Percentiles rank a stretch among this genome's conserved stretches.
Evolutionary conservation across 1,284 basidiomycete species (phyloP).

Genomic region (Peniophora sp.): DNA sequence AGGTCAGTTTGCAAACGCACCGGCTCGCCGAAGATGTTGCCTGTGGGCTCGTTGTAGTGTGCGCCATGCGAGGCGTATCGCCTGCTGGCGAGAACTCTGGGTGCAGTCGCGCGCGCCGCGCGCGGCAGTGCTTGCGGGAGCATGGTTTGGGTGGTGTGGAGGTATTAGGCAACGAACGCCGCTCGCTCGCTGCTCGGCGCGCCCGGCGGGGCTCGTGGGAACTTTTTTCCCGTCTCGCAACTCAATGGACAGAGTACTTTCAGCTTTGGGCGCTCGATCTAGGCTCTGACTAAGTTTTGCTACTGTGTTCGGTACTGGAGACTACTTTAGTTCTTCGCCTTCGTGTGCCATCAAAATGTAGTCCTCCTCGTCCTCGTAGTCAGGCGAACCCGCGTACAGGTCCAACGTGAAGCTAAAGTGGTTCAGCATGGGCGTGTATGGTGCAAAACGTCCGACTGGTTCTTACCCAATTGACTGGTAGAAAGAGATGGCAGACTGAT

Average conservation of each 20-base stretch:
- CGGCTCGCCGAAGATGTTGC: slow-evolving; percentile 85
- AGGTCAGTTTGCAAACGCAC: slow-evolving; percentile 32
- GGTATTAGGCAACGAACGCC: too few relatives aligned
- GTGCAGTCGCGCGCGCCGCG: slow-evolving; percentile 5
- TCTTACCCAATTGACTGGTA: slow-evolving; percentile 50
- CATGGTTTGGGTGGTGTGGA: slow-evolving; percentile 1
- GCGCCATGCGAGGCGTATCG: slow-evolving; percentile 71
- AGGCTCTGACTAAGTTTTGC: too few relatives aligned
- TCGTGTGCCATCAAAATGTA: slow-evolving; percentile 50
- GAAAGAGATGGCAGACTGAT: slow-evolving; percentile 43
- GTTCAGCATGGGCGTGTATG: not conserved
- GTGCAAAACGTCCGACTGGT: not conserved
- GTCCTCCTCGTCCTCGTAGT: slow-evolving; percentile 27
- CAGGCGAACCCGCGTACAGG: slow-evolving; percentile 45
- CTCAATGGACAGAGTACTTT: too few relatives aligned
- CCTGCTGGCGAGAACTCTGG: slow-evolving; percentile 19
- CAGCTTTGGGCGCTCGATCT: too few relatives aligned
- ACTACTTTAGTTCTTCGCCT: not conserved
- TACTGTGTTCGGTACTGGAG: too few relatives aligned
- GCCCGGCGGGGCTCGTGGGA: too few relatives aligned
- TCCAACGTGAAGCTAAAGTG: slow-evolving; percentile 45
- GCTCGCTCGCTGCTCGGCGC: too few relatives aligned
- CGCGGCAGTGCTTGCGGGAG: slow-evolving; percentile 8
- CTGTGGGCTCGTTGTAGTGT: slow-evolving; percentile 83
- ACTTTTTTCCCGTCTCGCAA: too few relatives aligned